phyloP scores from a whole-genome alignment of 129 eudicot genomes.

The Escallonia herrerae region DNA sequence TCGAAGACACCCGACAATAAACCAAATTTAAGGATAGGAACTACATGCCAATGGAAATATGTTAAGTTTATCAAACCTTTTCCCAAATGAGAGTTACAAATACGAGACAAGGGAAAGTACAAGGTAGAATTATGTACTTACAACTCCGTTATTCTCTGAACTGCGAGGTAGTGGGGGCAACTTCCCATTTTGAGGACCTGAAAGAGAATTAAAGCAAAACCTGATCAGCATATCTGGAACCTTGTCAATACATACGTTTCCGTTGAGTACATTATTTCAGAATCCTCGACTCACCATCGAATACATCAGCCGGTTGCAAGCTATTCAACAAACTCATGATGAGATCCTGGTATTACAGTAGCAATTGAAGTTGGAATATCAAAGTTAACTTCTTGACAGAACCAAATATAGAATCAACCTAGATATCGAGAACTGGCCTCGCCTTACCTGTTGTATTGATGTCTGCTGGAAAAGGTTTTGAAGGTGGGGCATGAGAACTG shows the following conservation, averaged over 20 bases:
- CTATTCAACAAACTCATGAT: constrained; percentile 74
- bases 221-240: constrained; percentile 4
- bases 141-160: constrained; percentile 76
- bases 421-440: neutral
- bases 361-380: constrained; percentile 8
- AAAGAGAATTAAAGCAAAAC: constrained; percentile 13
- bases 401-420: too few relatives aligned
- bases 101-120: neutral
- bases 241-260: constrained; percentile 3
- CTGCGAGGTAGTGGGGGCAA: constrained; percentile 69
- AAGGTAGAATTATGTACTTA: constrained; percentile 37
- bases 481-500: constrained; percentile 86
- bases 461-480: constrained; percentile 96
- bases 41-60: too few relatives aligned
- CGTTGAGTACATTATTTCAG: constrained; percentile 1
- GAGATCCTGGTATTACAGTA: constrained; percentile 57
- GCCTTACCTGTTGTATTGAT: constrained; percentile 75
- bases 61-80: too few relatives aligned
- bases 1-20: too few relatives aligned
- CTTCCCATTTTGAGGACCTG: constrained; percentile 84
- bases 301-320: constrained; percentile 65
- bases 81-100: too few relatives aligned
- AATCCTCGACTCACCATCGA: constrained; percentile 56
- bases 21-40: too few relatives aligned
- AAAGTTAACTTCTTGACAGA: neutral